phyloP scores from a whole-genome alignment of 75 land plant genomes.

The Cupressus sempervirens region DNA sequence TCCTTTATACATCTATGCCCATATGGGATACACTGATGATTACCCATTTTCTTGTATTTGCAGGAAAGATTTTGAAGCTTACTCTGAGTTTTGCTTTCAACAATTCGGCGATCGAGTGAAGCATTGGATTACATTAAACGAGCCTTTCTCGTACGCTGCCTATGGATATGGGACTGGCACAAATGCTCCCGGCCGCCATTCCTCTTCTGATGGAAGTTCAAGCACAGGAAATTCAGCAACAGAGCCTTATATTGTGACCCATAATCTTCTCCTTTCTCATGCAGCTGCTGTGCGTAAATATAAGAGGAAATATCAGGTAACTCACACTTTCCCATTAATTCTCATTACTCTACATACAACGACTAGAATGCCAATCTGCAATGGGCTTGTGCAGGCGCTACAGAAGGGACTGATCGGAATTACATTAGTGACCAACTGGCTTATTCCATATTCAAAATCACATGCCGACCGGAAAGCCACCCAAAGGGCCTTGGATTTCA shows the following conservation, averaged over 20 bases:
- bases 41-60: too few relatives aligned
- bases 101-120: slow-evolving; percentile 25
- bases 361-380: too few relatives aligned
- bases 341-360: too few relatives aligned
- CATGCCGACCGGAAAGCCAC: slow-evolving; percentile 20
- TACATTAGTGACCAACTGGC: slow-evolving; percentile 17
- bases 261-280: neutral
- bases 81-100: neutral
- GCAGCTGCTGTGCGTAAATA: too few relatives aligned
- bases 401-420: slow-evolving; percentile 18
- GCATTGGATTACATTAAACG: slow-evolving; percentile 27
- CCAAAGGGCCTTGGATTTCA: slow-evolving; percentile 16
- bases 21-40: too few relatives aligned
- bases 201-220: neutral
- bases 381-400: too few relatives aligned
- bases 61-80: too few relatives aligned
- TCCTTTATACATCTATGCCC: too few relatives aligned
- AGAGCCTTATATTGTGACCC: slow-evolving; percentile 4
- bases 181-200: too few relatives aligned
- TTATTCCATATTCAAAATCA: slow-evolving; percentile 24
- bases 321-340: too few relatives aligned
- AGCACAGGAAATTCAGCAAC: neutral
- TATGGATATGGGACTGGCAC: neutral
- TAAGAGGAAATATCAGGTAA: too few relatives aligned
- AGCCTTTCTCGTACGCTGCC: neutral